Percentiles rank a stretch among this genome's conserved stretches.
phyloP scores from a whole-genome alignment of 495 filamentous ascomycete species.

The Aspergillus sclerotiicarbonarius region DNA sequence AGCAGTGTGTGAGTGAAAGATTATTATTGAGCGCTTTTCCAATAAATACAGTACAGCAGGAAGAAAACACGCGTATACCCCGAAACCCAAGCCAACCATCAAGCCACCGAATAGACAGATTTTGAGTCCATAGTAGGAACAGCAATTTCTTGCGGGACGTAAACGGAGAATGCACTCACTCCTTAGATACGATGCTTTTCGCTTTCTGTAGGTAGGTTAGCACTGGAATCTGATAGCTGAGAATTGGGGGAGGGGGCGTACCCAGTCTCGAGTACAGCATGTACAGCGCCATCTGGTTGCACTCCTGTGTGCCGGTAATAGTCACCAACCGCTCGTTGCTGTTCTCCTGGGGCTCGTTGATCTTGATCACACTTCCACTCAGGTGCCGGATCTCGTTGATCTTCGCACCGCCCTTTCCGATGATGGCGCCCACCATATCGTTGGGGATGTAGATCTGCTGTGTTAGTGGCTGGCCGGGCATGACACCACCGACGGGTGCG shows the following conservation, averaged over 20 bases:
- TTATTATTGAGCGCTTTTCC: constrained; percentile 25
- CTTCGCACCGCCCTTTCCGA: constrained; percentile 97
- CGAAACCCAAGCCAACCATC: constrained; percentile 28
- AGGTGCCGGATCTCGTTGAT: constrained; percentile 98
- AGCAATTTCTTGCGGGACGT: constrained; percentile 12
- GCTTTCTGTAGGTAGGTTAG: constrained; percentile 59
- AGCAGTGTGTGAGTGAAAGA: background rate
- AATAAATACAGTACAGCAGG: constrained; percentile 46
- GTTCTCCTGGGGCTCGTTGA: constrained; percentile 98
- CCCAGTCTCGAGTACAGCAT: constrained; percentile 97
- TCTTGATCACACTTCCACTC: constrained; percentile 98
- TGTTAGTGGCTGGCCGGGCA: constrained; percentile 84
- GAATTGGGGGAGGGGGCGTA: constrained; percentile 48
- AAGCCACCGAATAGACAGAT: constrained; percentile 18
- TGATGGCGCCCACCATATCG: constrained; percentile 99
- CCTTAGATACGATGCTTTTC: constrained; percentile 73
- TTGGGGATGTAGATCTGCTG: constrained; percentile 99
- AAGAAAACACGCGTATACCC: constrained; percentile 23
- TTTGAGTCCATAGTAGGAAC: constrained; percentile 4
- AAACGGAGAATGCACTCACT: constrained; percentile 15
- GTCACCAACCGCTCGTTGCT: constrained; percentile 97
- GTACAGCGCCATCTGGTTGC: constrained; percentile 98
- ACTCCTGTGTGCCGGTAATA: constrained; percentile 95
- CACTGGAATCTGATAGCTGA: constrained; percentile 11
- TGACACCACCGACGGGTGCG: constrained; percentile 69